Base-by-base conservation (phyloP, 768 basidiomycete species). In the Termitomyces eurrhizus region DNA sequence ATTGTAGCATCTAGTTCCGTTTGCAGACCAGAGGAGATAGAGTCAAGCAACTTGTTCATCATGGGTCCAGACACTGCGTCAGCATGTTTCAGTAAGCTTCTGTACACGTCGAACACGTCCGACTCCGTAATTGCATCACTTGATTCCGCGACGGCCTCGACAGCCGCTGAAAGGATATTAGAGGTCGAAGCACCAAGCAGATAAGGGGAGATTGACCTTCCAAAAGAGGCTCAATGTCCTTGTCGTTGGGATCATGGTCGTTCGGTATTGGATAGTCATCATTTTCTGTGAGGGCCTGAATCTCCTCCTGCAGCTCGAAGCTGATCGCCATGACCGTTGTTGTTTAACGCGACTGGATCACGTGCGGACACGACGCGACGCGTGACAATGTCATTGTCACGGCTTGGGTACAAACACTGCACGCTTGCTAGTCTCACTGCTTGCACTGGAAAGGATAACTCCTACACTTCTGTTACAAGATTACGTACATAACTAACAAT, bases 1-100 rank as follows among this genome's bases (percentile, higher is more conserved):
- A 81, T 68, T 4, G 91, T 86, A 24, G 83, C 78, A 21, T 95
- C 93, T 48, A 93, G 77, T 72, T 93, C 87, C 2, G 84, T 73
- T 49, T 80, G 80, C 57, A 94, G 82, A 0, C 86, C 90, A 0
- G 93, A 95, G 0, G 85, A 76, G 58, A 97, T 80, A 3, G 92
- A 89, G 74, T 98, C 96, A 50, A 98, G 81, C 0, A 96, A 77
- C 71, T 97, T 96, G 76, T 76, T 87, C 83, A 96, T 89, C 52
- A 87, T 76, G 0, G 80, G 66, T 26, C 85, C 85, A 4, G 84
- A 81, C 7, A 94, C 82, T 3, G 76, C 71, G 48, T 85, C 81
- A 0, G 88, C 80, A 64, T 87, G 76, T 75, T 95, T 97, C 67
- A 98, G 79, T 12, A 97, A 77, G 62, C 86, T 88, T 52, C 92